Conservation (phyloP, 192 early-diverging fungal genomes). For the Paraglomus brasilianum region DNA sequence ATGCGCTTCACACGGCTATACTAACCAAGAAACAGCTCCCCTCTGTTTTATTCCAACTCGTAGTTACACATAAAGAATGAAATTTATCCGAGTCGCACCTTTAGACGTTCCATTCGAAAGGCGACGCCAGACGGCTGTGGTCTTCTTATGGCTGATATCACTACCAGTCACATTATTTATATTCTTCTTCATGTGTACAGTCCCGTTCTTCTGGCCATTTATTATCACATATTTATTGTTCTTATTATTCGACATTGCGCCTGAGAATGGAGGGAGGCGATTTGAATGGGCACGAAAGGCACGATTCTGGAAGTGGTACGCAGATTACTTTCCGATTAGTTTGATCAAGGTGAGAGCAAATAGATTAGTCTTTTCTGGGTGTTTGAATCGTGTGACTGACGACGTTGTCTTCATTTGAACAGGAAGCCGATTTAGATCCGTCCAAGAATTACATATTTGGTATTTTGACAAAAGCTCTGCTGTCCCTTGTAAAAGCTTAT, state of each 20-base stretch:
- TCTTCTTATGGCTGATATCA: conserved; percentile 61
- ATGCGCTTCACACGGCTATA: too few species aligned
- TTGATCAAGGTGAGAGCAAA: conserved; percentile 60
- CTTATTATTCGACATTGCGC: conserved; percentile 67
- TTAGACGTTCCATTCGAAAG: conserved; percentile 61
- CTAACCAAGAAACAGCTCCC: too few species aligned
- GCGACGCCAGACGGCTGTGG: conserved; percentile 64
- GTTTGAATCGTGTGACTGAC: background rate
- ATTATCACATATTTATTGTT: conserved; percentile 77
- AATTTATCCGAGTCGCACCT: conserved; percentile 49
- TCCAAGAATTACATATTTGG: conserved; percentile 86
- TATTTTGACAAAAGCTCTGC: background rate
- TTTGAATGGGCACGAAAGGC: conserved; percentile 49
- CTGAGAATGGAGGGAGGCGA: conserved; percentile 76
- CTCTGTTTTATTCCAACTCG: too few species aligned
- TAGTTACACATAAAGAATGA: too few species aligned
- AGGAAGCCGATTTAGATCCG: conserved; percentile 82
- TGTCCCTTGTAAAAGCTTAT: background rate
- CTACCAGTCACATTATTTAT: conserved; percentile 53
- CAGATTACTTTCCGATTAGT: conserved; percentile 76
- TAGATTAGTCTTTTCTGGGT: background rate
- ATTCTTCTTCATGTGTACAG: conserved; percentile 63
- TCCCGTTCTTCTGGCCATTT: conserved; percentile 55
- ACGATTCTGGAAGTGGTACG: conserved; percentile 73
- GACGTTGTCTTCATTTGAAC: conserved; percentile 9